Evolutionary conservation across 169 alveolate species (phyloP), one percentile per base, ranked within the genome.

Genomic region (Fabrea salina): DNA sequence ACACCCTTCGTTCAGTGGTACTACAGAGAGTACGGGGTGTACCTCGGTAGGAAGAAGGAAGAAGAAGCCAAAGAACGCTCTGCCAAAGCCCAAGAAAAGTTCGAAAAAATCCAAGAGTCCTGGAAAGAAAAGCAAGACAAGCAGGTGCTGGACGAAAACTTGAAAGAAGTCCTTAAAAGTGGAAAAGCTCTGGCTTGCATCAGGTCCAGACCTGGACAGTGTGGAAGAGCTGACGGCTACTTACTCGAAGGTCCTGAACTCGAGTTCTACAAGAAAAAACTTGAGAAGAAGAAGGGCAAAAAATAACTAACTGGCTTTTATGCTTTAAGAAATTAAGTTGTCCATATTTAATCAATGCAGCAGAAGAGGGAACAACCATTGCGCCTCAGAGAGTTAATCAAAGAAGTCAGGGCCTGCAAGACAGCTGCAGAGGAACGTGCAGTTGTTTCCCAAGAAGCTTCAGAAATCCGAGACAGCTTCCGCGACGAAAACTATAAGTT

Each of bases 391-490:
- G 99, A 98, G 76, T 88, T 99, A 85, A 97, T 99, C 61, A 98
- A 99, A 83, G 92, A 92, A 82, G 95, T 98, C 59, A 94, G 99
- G 79, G 95, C 97, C 51, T 98, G 99, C 91, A 98, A 98, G 91
- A 97, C 99, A 2, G 98, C 99, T 16, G 99, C 99, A 7, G 99
- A 99, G 82, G 99, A 99, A 80, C 85, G 99, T 75, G 98, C 99
- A 27, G 97, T 98, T 41, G 94, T 98, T 8, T 96, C 99, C n/a
- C 93, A 95, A 75, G 99, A 99, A 86, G 96, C 99, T 76, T 99
- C 99, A 0, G 92, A 91, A 68, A 99, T 99, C 41, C 90, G 99
- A 30, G 97, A 98, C 59, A 95, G 98, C 4, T 96, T 98, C 32
- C 67, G 76, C 50, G 97, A 93, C 49, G 97, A 92, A 54, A 91